Conservation (phyloP, 2,329 filamentous ascomycete species). For the Aspergillus proliferans region DNA sequence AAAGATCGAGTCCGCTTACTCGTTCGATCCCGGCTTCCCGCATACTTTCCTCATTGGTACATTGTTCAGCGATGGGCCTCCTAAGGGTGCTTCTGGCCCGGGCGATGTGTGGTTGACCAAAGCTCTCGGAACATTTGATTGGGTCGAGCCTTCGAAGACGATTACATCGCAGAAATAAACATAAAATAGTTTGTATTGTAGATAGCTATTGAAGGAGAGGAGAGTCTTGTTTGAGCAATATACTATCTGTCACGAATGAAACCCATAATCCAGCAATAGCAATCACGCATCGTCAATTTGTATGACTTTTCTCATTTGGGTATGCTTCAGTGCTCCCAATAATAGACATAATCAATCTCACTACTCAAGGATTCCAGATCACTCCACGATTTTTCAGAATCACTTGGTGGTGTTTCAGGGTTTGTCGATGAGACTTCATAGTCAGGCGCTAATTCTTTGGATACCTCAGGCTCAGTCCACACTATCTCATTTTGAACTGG, state of each 20-base stretch:
- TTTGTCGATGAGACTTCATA: too few species aligned
- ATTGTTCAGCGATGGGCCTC: background rate
- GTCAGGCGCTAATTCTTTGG: too few species aligned
- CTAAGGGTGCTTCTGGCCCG: background rate
- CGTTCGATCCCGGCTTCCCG: slow-evolving; percentile 49
- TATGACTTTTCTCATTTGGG: too few species aligned
- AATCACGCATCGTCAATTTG: too few species aligned
- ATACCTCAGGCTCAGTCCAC: too few species aligned
- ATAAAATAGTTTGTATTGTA: background rate
- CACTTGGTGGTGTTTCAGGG: too few species aligned
- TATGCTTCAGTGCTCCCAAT: too few species aligned
- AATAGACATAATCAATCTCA: too few species aligned
- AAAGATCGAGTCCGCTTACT: slow-evolving; percentile 48
- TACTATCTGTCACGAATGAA: background rate
- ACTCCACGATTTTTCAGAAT: too few species aligned
- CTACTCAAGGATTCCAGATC: too few species aligned
- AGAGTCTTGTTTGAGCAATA: background rate
- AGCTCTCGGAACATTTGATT: slow-evolving; percentile 3
- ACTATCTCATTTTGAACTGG: background rate
- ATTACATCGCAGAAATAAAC: background rate
- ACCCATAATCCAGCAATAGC: too few species aligned
- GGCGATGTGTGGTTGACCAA: slow-evolving; percentile 7
- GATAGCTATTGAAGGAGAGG: background rate
- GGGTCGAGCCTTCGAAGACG: background rate
- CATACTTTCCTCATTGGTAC: slow-evolving; percentile 15